Evolutionary conservation across 768 basidiomycete species (phyloP).

Genomic region (Termitomyces sp.): DNA sequence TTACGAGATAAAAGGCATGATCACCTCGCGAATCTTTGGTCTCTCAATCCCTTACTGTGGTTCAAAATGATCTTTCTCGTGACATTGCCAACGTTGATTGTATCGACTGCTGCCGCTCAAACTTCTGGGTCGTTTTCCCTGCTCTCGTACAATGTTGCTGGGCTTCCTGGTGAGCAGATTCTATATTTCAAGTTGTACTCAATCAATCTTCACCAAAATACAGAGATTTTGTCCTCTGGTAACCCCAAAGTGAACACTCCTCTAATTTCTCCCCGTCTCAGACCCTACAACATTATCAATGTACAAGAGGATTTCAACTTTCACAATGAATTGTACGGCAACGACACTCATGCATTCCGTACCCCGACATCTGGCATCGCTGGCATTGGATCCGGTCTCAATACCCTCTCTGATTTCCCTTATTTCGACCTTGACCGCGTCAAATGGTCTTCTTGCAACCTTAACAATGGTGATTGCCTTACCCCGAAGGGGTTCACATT

Average conservation of each 20-base stretch:
- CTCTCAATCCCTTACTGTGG: not conserved
- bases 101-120: conserved; percentile 12
- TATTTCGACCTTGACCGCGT: conserved; percentile 26
- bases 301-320: conserved; percentile 35
- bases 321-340: conserved; percentile 27
- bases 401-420: conserved; percentile 28
- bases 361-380: conserved; percentile 32
- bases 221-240: conserved; percentile 23
- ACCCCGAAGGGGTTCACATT: conserved; percentile 35
- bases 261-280: conserved; percentile 24
- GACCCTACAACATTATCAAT: conserved; percentile 25
- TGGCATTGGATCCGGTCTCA: conserved; percentile 28
- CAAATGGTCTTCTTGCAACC: conserved; percentile 24
- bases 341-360: conserved; percentile 28
- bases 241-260: conserved; percentile 24
- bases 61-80: conserved; percentile 1
- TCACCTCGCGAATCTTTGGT: not conserved
- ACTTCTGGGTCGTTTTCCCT: conserved; percentile 20
- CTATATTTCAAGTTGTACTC: not conserved
- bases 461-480: conserved; percentile 28
- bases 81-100: not conserved
- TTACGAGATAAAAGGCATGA: conserved; percentile 1
- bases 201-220: not conserved
- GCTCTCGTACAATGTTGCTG: conserved; percentile 28
- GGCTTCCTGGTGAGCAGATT: conserved; percentile 22